These are phyloP conservation scores for Alternaria dauci DNA, from an alignment of 2,329 filamentous ascomycete genomes.

Conservation along the genomic window DNA sequence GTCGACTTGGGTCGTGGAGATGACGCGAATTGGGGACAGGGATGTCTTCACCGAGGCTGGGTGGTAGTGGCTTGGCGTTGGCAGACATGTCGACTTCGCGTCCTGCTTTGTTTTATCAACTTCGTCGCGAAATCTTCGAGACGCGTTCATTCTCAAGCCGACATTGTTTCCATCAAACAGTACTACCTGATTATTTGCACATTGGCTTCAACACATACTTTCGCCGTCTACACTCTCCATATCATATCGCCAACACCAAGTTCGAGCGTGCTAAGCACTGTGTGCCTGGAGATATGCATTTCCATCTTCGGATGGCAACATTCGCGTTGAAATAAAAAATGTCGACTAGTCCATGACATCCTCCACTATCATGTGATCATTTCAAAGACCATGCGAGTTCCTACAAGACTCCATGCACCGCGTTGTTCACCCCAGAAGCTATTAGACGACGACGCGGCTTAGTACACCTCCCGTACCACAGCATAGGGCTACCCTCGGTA, in stretches of 20 bases:
- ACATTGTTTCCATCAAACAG: neutral
- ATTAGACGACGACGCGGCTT: neutral
- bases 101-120: neutral
- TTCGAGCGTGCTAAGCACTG: too few relatives aligned
- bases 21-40: neutral
- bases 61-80: constrained; percentile 32
- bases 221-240: too few relatives aligned
- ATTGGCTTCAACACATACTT: neutral
- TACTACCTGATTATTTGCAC: neutral
- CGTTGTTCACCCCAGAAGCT: neutral
- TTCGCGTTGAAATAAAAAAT: neutral
- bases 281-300: neutral
- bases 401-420: too few relatives aligned
- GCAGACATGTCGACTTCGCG: neutral
- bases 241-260: neutral
- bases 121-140: neutral
- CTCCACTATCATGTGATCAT: too few relatives aligned
- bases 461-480: constrained; percentile 18
- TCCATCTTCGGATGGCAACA: neutral
- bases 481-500: neutral
- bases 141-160: neutral
- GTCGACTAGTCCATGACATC: too few relatives aligned
- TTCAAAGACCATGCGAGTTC: too few relatives aligned
- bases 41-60: constrained; percentile 35
- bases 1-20: neutral